These are phyloP conservation scores for Solanum hybrid DNA, from an alignment of 305 asterid species.

Conservation along the genomic window DNA sequence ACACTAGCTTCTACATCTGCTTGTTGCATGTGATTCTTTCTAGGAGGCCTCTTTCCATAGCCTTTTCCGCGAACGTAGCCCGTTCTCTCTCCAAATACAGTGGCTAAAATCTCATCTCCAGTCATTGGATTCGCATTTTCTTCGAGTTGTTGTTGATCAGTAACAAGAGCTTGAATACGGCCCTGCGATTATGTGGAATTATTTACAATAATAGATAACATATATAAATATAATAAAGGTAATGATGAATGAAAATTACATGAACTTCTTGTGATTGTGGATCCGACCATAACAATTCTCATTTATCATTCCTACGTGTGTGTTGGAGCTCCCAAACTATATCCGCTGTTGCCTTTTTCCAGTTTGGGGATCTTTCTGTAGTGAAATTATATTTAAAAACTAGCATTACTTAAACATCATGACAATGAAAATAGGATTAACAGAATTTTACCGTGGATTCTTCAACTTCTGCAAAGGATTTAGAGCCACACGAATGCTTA, in stretches of 20 bases:
- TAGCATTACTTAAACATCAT: not conserved
- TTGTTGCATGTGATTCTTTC: not conserved
- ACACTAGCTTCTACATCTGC: not conserved
- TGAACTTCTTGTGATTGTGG: not conserved
- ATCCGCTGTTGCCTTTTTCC: not conserved
- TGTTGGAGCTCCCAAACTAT: not conserved
- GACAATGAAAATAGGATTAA: not conserved
- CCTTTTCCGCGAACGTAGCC: not conserved
- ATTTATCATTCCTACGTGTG: not conserved
- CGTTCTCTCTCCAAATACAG: not conserved
- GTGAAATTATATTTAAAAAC: not conserved
- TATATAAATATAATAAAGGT: not conserved
- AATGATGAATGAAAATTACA: not conserved
- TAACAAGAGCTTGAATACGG: not conserved
- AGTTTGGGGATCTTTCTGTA: too few relatives aligned
- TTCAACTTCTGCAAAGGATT: not conserved
- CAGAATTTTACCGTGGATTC: not conserved
- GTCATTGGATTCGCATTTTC: not conserved
- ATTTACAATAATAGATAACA: not conserved
- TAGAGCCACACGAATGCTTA: not conserved
- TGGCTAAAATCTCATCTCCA: not conserved
- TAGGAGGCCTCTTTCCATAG: not conserved
- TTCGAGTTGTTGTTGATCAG: not conserved
- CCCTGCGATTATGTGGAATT: not conserved
- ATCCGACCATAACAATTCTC: not conserved